phyloP scores from a whole-genome alignment of 345 rosid species.

The Populus deltoides region DNA sequence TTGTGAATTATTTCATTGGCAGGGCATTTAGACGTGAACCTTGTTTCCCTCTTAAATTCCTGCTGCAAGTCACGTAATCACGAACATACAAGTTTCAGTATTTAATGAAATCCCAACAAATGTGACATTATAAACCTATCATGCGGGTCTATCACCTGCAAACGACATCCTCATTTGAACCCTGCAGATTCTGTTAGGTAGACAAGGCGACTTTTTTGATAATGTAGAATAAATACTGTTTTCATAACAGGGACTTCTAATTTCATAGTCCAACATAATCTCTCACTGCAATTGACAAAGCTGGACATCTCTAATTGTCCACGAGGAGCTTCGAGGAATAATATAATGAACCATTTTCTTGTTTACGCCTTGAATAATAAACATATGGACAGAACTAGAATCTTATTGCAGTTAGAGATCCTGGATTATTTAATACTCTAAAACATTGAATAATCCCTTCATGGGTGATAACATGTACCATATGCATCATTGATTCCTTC shows the following conservation, averaged over 20 bases:
- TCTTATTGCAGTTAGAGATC: not conserved
- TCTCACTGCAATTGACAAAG: not conserved
- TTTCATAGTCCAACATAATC: not conserved
- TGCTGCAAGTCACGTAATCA: conserved; percentile 21
- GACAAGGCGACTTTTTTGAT: not conserved
- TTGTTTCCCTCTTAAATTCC: conserved; percentile 87
- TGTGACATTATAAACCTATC: not conserved
- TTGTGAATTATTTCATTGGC: conserved; percentile 81
- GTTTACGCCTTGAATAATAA: not conserved
- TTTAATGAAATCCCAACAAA: not conserved
- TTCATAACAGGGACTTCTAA: not conserved
- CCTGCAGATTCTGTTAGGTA: not conserved
- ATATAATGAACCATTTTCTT: not conserved
- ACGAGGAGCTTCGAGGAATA: not conserved
- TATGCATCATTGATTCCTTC: not conserved
- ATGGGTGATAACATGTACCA: not conserved
- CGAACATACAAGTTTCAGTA: not conserved
- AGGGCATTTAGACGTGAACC: conserved; percentile 72
- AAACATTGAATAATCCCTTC: not conserved
- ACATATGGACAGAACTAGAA: not conserved
- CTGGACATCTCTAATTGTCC: not conserved
- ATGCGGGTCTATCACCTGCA: not conserved
- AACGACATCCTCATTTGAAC: not conserved
- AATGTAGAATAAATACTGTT: not conserved
- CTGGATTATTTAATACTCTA: not conserved